Base-by-base conservation (phyloP, 345 rosid species). In the Boechera divaricarpa region DNA sequence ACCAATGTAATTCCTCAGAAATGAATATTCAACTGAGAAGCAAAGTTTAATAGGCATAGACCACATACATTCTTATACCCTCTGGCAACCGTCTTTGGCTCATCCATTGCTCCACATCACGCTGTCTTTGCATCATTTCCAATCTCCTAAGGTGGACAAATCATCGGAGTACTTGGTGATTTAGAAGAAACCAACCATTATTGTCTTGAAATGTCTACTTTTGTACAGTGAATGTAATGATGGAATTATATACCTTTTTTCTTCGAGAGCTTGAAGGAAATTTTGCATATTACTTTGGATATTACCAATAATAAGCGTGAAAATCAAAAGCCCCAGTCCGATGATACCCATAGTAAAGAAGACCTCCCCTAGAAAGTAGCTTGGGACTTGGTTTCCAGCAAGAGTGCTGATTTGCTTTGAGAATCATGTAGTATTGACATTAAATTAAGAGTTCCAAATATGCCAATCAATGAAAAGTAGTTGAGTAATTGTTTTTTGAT, bases 61-160 rank as follows among this genome's bases (percentile, higher is more conserved):
- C 35, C 44, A 76, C 70, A 63, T n/a, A 92, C 98, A 86, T 88
- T 82, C 89, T 84, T 39, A 94, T 80, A 10, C 67, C 77, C 42
- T 74, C 85, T 7, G 98, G 97, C 76, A 94, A 82, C 56, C 87
- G 87, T 4, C 97, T 88, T 77, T 86, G 97, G 42, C 90, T 88
- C 98, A 94, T 94, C 98, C 98, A 94, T 32, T 88, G 95, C 81
- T 92, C 92, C 79, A 92, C 90, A 81, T 92, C 98, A 44, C 95
- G 97, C 12, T 84, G 87, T 76, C 97, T 92, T 58, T 90, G 76
- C 49, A 88, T 80, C 97, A 87, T 88, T 85, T 92, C 97, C 78
- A 90, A 69, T 78, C 87, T 84, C 90, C 98, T 94, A 72, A 33
- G 11, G 65, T 10, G n/a, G 7, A 41, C 29, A 56, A 62, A 70